These are phyloP conservation scores for Annona squamosa DNA, from an alignment of 164 flowering plant genomes.

Conservation along the genomic window DNA sequence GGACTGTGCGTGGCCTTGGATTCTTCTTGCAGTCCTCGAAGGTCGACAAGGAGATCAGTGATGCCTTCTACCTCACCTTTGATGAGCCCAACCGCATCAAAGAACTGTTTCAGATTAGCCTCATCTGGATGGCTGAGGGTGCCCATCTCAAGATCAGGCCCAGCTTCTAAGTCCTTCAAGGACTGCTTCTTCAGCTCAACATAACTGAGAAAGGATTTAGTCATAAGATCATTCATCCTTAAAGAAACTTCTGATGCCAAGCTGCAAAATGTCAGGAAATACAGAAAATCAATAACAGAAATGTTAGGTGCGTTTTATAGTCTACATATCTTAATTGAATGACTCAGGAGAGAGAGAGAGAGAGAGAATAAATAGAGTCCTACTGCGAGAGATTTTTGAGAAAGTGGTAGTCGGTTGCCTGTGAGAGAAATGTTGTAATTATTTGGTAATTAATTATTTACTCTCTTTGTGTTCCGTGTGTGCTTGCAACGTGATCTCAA, in stretches of 20 bases:
- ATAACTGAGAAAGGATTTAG: constrained; percentile 71
- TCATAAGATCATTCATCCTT: constrained; percentile 89
- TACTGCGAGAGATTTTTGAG: too few relatives aligned
- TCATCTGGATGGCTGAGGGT: constrained; percentile 39
- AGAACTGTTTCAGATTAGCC: constrained; percentile 48
- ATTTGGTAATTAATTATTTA: too few relatives aligned
- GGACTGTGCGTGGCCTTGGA: constrained; percentile 54
- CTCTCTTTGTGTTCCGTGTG: too few relatives aligned
- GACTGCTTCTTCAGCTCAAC: constrained; percentile 85
- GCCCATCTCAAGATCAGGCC: constrained; percentile 35
- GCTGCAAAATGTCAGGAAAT: too few relatives aligned
- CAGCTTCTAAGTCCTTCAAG: constrained; percentile 44
- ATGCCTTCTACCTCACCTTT: constrained; percentile 63
- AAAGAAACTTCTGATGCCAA: neutral
- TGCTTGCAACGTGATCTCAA: too few relatives aligned
- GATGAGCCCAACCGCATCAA: constrained; percentile 43
- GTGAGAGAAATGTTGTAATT: too few relatives aligned
- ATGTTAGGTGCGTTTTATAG: too few relatives aligned
- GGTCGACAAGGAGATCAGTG: constrained; percentile 42
- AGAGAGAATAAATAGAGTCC: too few relatives aligned
- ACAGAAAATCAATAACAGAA: too few relatives aligned
- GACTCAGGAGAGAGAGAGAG: too few relatives aligned
- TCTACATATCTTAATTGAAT: too few relatives aligned
- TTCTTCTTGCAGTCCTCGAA: constrained; percentile 54
- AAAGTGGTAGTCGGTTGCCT: too few relatives aligned